Evolutionary conservation across 1,284 basidiomycete species (phyloP), one percentile per base, ranked within the genome.

Genomic region (Malassezia psittaci): DNA sequence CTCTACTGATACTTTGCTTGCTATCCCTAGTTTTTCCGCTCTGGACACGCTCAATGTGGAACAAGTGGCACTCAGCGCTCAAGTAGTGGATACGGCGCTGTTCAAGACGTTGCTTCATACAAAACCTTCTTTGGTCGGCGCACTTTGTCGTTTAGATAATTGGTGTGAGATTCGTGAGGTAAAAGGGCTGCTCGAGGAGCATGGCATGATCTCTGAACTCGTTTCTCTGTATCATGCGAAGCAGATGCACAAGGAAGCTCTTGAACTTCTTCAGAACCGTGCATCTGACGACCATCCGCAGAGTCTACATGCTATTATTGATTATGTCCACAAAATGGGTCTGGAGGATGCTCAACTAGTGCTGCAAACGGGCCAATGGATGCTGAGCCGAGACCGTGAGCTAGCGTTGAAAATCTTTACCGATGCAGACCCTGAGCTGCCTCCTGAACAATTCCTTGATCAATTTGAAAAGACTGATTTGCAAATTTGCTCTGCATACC

Each of bases 161-260:
- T 98, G 90, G 89, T 96, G 91, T 76, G 90, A 96, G 69, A 90
- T 96, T 0, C 83, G 84, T 1, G 89, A 96, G 71, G 89, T 98
- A 0, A 90, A 96, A 73, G 87, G 87, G 69, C 82, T 90, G 54
- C 77, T 99, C 41, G 81, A 83, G 61, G 83, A 83, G 35, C 81
- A 86, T 33, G 85, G 87, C 87, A 91, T 90, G 83, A 87, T 83
- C 68, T 81, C 84, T 1, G 94, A 98, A 74, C 80, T 99, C 48
- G 84, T 90, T 45, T 87, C 88, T 72, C 77, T 98, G 37, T 98
- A 96, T 74, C 84, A 88, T 66, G 90, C 89, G 43, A 91, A 91
- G 79, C 86, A 87, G 77, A 91, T 93, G 88, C 94, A 98, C 67
- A 79, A 79, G 6, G 87, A 93, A 75, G 91, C 93, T 0, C 77